Conservation (phyloP, 306 rosid species). For the Fragaria iinumae region DNA sequence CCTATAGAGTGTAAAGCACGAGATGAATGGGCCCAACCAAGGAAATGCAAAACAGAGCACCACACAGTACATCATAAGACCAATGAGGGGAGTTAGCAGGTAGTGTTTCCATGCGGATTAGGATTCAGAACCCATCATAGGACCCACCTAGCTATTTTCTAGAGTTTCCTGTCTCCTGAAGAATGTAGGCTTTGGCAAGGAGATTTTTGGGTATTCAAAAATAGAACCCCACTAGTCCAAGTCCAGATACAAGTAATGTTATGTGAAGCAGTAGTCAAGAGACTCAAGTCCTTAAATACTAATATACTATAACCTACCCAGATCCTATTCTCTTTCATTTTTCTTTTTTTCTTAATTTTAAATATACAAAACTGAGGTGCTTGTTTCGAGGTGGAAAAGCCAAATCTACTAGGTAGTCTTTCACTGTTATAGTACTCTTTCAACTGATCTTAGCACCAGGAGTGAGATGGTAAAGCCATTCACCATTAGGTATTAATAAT, state of each 20-base stretch:
- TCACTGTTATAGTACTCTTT: neutral
- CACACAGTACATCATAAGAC: neutral
- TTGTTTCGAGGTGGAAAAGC: neutral
- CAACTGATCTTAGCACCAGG: neutral
- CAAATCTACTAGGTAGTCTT: neutral
- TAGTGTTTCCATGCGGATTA: neutral
- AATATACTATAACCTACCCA: neutral
- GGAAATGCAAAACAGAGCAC: neutral
- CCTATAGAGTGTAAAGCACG: neutral
- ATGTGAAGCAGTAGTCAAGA: neutral
- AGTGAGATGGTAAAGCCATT: constrained; percentile 9
- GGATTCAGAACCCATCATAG: neutral
- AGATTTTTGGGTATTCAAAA: neutral
- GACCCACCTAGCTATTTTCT: neutral
- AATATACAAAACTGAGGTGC: neutral
- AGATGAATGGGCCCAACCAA: neutral
- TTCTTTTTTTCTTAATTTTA: neutral
- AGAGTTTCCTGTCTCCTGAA: neutral
- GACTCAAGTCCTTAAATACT: neutral
- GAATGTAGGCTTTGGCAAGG: neutral
- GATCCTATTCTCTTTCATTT: neutral
- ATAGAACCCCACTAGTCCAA: neutral
- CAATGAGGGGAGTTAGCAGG: neutral
- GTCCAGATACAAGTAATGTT: neutral
- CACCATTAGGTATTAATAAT: neutral